These are phyloP conservation scores for Rhododendron griersonianum DNA, from an alignment of 148 eudicot species.

Conservation along the genomic window DNA sequence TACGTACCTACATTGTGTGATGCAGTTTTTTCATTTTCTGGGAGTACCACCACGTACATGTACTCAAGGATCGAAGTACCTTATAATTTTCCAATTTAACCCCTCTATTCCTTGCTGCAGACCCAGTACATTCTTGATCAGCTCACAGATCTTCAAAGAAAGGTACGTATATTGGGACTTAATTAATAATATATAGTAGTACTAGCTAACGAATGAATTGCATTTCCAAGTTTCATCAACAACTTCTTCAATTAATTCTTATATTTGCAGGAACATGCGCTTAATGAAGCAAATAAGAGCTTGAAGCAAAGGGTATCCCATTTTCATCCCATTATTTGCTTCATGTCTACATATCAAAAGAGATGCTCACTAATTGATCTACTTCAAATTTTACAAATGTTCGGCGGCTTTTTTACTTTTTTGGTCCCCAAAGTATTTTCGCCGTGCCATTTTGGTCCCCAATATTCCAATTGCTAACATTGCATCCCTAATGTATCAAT, in stretches of 20 bases:
- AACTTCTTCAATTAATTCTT: not conserved
- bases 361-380: not conserved
- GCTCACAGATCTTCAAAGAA: conserved; percentile 74
- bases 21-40: too few relatives aligned
- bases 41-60: not conserved
- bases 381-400: not conserved
- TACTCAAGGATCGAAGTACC: not conserved
- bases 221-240: not conserved
- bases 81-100: not conserved
- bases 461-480: too few relatives aligned
- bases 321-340: not conserved
- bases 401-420: too few relatives aligned
- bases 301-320: conserved; percentile 61
- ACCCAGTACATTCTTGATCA: conserved; percentile 81
- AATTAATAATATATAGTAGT: too few relatives aligned
- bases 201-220: not conserved
- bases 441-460: too few relatives aligned
- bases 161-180: conserved; percentile 32
- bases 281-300: conserved; percentile 72
- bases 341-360: not conserved
- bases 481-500: too few relatives aligned
- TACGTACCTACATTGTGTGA: too few relatives aligned
- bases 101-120: conserved; percentile 27
- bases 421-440: too few relatives aligned
- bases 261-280: conserved; percentile 58